These are phyloP conservation scores for Fusarium hostae DNA, from an alignment of 2,329 filamentous ascomycete genomes.

Conservation along the genomic window DNA sequence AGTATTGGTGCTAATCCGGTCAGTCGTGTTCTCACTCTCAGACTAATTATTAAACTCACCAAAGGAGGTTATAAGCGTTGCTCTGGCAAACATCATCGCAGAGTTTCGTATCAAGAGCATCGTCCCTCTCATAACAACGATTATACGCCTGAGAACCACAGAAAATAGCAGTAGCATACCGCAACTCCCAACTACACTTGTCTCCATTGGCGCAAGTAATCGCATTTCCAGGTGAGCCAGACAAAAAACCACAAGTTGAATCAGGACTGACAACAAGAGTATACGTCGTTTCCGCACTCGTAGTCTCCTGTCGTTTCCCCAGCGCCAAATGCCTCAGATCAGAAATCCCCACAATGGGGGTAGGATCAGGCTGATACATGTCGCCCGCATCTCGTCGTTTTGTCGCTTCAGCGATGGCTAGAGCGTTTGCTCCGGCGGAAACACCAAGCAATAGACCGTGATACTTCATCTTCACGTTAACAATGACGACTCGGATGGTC, in stretches of 20 bases:
- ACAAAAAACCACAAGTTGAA: slow-evolving; percentile 27
- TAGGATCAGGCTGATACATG: slow-evolving; percentile 14
- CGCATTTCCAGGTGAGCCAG: slow-evolving; percentile 26
- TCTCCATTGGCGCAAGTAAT: slow-evolving; percentile 24
- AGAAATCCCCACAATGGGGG: not conserved
- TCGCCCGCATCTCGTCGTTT: slow-evolving; percentile 11
- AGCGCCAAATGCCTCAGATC: slow-evolving; percentile 9
- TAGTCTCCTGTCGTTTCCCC: slow-evolving; percentile 10
- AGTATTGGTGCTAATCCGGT: slow-evolving; percentile 7
- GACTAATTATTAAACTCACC: not conserved
- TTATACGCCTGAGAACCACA: slow-evolving; percentile 4
- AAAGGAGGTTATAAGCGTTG: slow-evolving; percentile 28
- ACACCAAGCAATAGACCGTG: not conserved
- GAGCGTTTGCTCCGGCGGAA: not conserved
- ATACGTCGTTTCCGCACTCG: not conserved
- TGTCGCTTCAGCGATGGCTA: slow-evolving; percentile 17
- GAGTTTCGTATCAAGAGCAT: not conserved
- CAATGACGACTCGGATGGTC: not conserved
- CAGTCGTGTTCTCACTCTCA: accelerated
- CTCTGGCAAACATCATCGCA: slow-evolving; percentile 32
- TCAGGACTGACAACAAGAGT: slow-evolving; percentile 20
- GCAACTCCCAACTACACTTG: slow-evolving; percentile 19
- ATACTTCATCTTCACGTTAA: not conserved
- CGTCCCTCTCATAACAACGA: not conserved
- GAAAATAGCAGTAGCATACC: not conserved